Percentiles rank a stretch among this genome's conserved stretches.
phyloP scores from a whole-genome alignment of 2,329 filamentous ascomycete genomes.

The Apiospora arundinis region DNA sequence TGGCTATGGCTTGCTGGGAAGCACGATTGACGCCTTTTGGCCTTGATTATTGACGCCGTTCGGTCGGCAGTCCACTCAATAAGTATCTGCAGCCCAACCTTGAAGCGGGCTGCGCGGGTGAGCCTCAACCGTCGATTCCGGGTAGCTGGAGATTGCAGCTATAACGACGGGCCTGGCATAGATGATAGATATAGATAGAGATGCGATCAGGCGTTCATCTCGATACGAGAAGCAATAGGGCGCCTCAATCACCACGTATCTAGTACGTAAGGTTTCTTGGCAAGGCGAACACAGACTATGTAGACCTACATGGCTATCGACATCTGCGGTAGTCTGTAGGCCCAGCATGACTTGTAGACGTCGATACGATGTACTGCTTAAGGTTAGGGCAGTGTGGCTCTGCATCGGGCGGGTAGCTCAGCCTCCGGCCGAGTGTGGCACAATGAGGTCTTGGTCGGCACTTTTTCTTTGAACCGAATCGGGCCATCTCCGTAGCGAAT shows the following conservation, averaged over 20 bases:
- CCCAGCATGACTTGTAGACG: neutral
- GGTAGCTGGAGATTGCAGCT: too few relatives aligned
- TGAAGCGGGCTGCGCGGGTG: too few relatives aligned
- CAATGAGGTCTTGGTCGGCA: neutral
- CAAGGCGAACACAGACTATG: neutral
- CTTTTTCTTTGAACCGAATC: neutral
- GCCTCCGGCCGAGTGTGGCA: conserved; percentile 7
- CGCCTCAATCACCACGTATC: neutral
- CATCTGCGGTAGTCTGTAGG: neutral
- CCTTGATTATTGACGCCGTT: too few relatives aligned
- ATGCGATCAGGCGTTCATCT: neutral
- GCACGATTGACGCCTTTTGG: too few relatives aligned
- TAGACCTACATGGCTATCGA: neutral
- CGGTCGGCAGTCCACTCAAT: too few relatives aligned
- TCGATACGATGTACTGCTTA: neutral
- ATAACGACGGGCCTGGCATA: too few relatives aligned
- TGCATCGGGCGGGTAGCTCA: conserved; percentile 2
- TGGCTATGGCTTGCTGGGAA: too few relatives aligned
- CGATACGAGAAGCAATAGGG: neutral
- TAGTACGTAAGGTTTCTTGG: neutral
- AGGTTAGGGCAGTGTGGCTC: neutral
- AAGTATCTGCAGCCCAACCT: too few relatives aligned
- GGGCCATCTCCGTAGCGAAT: neutral
- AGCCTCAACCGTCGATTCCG: too few relatives aligned
- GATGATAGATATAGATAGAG: neutral